Conservation (phyloP, 805 yeast genomes). For the Maudiozyma saulgeensis region DNA sequence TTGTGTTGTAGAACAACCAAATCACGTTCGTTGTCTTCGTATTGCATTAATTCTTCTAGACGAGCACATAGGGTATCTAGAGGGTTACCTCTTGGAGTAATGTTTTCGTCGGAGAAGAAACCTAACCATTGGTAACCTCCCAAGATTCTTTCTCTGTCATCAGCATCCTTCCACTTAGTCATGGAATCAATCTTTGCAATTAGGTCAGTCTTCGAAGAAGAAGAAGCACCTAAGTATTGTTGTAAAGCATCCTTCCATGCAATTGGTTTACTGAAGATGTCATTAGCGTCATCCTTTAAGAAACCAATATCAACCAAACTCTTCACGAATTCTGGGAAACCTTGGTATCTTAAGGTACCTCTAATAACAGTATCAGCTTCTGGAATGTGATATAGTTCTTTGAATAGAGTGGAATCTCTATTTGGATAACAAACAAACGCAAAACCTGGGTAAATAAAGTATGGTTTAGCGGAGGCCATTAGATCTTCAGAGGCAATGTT, state of each 20-base stretch:
- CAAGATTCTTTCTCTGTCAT: constrained; percentile 77
- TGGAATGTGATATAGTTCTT: constrained; percentile 86
- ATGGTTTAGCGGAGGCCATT: constrained; percentile 92
- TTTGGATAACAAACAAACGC: constrained; percentile 94
- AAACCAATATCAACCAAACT: constrained; percentile 91
- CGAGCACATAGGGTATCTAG: constrained; percentile 96
- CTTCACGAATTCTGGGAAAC: constrained; percentile 96
- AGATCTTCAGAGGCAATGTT: constrained; percentile 78
- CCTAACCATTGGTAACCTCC: constrained; percentile 93
- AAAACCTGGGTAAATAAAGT: constrained; percentile 91
- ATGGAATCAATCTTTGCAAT: constrained; percentile 64
- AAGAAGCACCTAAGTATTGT: constrained; percentile 61
- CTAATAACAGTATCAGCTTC: constrained; percentile 95
- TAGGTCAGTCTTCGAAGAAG: constrained; percentile 63
- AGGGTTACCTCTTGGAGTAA: constrained; percentile 86
- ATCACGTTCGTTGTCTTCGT: constrained; percentile 91
- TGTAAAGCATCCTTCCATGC: constrained; percentile 90
- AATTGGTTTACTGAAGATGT: constrained; percentile 44
- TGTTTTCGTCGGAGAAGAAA: constrained; percentile 64
- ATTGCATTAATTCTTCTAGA: constrained; percentile 91
- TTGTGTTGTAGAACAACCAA: constrained; percentile 93
- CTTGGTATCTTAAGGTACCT: constrained; percentile 96
- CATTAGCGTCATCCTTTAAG: constrained; percentile 66
- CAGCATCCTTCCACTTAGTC: constrained; percentile 71
- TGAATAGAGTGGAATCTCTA: constrained; percentile 93